Evolutionary conservation across 2,329 filamentous ascomycete genomes (phyloP), one percentile per base, ranked within the genome.

Genomic region (Graphiopsis chlorocephala): DNA sequence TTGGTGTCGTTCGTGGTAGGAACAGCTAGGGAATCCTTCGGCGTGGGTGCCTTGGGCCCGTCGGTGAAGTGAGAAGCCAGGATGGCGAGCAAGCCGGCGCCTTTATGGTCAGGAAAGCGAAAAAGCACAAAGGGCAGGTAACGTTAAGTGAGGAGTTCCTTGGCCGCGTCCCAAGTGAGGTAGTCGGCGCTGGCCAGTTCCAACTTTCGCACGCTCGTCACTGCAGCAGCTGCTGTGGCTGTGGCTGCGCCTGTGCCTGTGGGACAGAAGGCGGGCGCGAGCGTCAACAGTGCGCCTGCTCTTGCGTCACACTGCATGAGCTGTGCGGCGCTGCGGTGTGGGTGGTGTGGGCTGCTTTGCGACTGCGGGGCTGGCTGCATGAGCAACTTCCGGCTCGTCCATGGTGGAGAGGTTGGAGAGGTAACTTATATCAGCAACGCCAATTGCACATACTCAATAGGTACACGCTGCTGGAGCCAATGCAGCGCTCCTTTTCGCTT

Each of bases 11-110:
- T 20, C 33, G 53, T 33, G 48, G 38, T 62, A 62, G 60, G 60
- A 26, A 62, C 31, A 1, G 15, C 23, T 31, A 62, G 60, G 33
- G 31, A 29, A 17, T 53, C 60, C 25, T 62, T 62, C 20, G 58
- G 58, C 42, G 58, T 38, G 45, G 58, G 17, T 25, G 60, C 47
- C 33, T 38, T 53, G 31, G 48, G 33, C 45, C 29, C 45, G 48
- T 48, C 11, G 23, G 20, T 45, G 48, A 55, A 50, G 35, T 50
- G 50, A 23, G 60, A 52, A 52, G 48, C 60, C 31, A 62, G 33
- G 48, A 62, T 45, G n/a, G 60, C 60, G 47, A 62, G 60, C 48
- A 62, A 31, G 33, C 60, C 60, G 60, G 47, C 60, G 33, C 60
- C 60, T 47, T 52, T 55, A 26, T 62, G 47, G n/a, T 62, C 31